Evolutionary conservation across 805 yeast species (phyloP).

Genomic region (Debaryomyces tyrocola): DNA sequence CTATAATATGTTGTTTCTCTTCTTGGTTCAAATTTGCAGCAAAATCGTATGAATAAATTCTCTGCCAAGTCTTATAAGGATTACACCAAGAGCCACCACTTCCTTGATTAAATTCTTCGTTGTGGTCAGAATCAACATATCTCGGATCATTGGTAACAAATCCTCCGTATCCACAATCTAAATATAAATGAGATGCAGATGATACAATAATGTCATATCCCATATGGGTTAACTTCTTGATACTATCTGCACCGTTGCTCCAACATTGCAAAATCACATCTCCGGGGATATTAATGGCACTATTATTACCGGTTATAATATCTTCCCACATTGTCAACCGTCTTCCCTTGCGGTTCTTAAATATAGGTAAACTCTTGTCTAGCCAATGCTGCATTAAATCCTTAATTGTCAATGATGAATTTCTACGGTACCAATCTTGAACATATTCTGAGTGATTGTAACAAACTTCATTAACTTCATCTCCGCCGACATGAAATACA

Average conservation of each 20-base stretch:
- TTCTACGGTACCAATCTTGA: constrained; percentile 27
- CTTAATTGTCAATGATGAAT: constrained; percentile 19
- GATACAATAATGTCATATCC: constrained; percentile 44
- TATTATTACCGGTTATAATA: constrained; percentile 18
- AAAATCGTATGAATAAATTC: constrained; percentile 38
- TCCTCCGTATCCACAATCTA: constrained; percentile 44
- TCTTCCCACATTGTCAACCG: constrained; percentile 45
- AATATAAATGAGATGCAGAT: constrained; percentile 28
- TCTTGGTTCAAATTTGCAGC: constrained; percentile 26
- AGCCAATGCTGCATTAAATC: constrained; percentile 36
- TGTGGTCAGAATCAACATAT: constrained; percentile 22
- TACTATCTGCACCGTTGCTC: constrained; percentile 18
- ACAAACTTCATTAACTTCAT: constrained; percentile 35
- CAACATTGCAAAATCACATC: constrained; percentile 38
- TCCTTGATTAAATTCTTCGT: constrained; percentile 26
- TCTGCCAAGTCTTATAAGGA: constrained; percentile 46
- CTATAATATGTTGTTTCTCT: constrained; percentile 31
- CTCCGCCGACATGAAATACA: constrained; percentile 44
- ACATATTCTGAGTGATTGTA: constrained; percentile 28
- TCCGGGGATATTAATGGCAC: constrained; percentile 27
- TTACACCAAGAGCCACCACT: constrained; percentile 42
- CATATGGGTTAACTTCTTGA: constrained; percentile 26
- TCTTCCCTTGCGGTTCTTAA: constrained; percentile 18
- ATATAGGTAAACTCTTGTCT: constrained; percentile 34
- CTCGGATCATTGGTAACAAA: constrained; percentile 36